A percentile compares a stretch with the other conserved stretches of the same genome.
These are phyloP conservation scores for Colletotrichum phormii DNA, from an alignment of 2,329 filamentous ascomycete species.

Conservation along the genomic window DNA sequence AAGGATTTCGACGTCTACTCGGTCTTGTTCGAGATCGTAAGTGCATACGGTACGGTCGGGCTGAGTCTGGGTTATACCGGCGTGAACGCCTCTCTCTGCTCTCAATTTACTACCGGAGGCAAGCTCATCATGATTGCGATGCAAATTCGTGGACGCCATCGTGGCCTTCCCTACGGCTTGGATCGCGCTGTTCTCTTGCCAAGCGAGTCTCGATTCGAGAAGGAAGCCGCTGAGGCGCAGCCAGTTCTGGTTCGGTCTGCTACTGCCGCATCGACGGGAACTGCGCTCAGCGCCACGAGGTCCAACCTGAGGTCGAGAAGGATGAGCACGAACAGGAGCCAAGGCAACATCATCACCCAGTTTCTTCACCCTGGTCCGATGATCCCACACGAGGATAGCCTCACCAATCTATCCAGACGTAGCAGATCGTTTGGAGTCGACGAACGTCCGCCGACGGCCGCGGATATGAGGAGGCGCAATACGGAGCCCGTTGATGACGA, in stretches of 20 bases:
- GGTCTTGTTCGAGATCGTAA: slow-evolving; percentile 86
- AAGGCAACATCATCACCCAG: slow-evolving; percentile 56
- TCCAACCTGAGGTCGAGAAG: slow-evolving; percentile 40
- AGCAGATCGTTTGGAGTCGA: slow-evolving; percentile 30
- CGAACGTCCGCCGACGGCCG: slow-evolving; percentile 1
- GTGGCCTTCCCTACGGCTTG: slow-evolving; percentile 75
- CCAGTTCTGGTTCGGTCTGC: slow-evolving; percentile 50
- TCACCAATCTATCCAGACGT: slow-evolving; percentile 8
- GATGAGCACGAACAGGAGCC: slow-evolving; percentile 43
- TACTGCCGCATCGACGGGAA: slow-evolving; percentile 49
- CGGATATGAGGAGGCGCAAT: slow-evolving; percentile 30
- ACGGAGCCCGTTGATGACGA: slow-evolving; percentile 35
- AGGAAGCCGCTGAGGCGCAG: slow-evolving; percentile 62
- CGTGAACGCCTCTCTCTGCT: slow-evolving; percentile 83
- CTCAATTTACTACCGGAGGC: slow-evolving; percentile 80
- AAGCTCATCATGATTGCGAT: slow-evolving; percentile 77
- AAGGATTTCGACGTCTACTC: slow-evolving; percentile 75
- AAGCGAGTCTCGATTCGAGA: slow-evolving; percentile 66
- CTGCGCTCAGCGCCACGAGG: slow-evolving; percentile 41
- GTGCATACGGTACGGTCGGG: slow-evolving; percentile 94
- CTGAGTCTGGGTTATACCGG: slow-evolving; percentile 84
- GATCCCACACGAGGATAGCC: slow-evolving; percentile 44
- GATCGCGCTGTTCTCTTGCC: slow-evolving; percentile 71
- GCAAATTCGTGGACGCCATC: slow-evolving; percentile 77
- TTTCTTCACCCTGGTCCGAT: slow-evolving; percentile 62